These are phyloP conservation scores for Iris macrosiphon DNA, from an alignment of 106 monocot genomes.

Conservation along the genomic window DNA sequence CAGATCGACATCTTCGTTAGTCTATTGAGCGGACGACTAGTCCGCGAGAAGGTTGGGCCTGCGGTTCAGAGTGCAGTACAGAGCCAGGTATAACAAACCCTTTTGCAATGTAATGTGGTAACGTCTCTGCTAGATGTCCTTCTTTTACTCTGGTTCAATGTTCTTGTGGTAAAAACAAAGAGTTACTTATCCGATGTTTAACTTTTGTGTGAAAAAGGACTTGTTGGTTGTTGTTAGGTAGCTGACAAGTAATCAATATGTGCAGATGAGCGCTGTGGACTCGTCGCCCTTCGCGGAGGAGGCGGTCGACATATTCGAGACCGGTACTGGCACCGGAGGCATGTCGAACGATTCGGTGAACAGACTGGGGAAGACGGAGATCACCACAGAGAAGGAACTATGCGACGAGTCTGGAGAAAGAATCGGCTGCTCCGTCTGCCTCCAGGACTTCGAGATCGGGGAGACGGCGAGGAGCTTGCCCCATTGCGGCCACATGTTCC, in stretches of 20 bases:
- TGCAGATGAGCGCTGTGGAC: slow-evolving; percentile 60
- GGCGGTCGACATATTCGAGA: slow-evolving; percentile 47
- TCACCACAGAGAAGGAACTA: slow-evolving; percentile 29
- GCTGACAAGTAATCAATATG: no score
- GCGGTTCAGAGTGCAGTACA: slow-evolving; percentile 78
- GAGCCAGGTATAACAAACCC: slow-evolving; percentile 74
- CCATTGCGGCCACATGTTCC: slow-evolving; percentile 69
- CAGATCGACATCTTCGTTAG: slow-evolving; percentile 76
- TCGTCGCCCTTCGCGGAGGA: slow-evolving; percentile 28
- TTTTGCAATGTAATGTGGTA: no score
- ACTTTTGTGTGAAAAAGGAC: no score
- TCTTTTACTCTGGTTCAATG: no score
- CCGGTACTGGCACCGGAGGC: slow-evolving; percentile 40
- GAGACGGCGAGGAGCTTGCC: slow-evolving; percentile 59
- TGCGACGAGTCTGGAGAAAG: slow-evolving; percentile 47
- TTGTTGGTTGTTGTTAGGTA: no score
- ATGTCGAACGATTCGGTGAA: slow-evolving; percentile 42
- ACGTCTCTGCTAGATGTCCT: no score
- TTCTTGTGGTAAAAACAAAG: no score
- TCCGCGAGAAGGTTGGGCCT: slow-evolving; percentile 58
- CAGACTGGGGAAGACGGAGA: slow-evolving; percentile 34
- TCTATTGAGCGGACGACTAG: slow-evolving; percentile 36
- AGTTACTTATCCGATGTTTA: no score
- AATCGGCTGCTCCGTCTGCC: slow-evolving; percentile 58
- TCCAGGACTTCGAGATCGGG: slow-evolving; percentile 66